Evolutionary conservation across 75 land plant genomes (phyloP).

Genomic region (Isoetes taiwanensis): DNA sequence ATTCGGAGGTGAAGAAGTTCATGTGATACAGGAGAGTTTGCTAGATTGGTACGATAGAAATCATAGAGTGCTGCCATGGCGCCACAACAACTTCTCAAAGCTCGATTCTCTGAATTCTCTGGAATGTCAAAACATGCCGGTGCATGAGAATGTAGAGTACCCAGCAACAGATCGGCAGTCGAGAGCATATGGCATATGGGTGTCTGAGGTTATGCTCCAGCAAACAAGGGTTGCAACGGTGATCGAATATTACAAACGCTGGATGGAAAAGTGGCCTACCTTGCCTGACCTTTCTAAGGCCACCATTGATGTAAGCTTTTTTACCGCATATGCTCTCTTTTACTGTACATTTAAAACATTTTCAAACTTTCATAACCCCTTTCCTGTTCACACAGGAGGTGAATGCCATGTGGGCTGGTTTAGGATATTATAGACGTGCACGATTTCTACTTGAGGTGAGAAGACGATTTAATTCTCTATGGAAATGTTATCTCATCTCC

Average conservation of each 20-base stretch:
- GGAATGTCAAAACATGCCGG: neutral
- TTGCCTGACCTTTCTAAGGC: constrained; percentile 59
- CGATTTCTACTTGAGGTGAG: constrained; percentile 84
- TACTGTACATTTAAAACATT: neutral
- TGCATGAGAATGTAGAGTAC: neutral
- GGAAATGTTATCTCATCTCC: too few relatives aligned
- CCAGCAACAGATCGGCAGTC: neutral
- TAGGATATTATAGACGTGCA: constrained; percentile 91
- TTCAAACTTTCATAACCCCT: neutral
- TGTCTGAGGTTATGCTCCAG: constrained; percentile 96
- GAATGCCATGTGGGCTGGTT: constrained; percentile 92
- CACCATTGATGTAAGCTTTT: constrained; percentile 53
- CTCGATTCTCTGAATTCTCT: neutral
- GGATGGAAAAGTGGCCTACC: constrained; percentile 92
- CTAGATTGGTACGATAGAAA: constrained; percentile 42
- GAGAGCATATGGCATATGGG: constrained; percentile 83
- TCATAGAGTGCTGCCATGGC: constrained; percentile 46
- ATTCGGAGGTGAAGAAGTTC: constrained; percentile 16
- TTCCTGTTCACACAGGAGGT: constrained; percentile 52
- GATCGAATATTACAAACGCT: constrained; percentile 59
- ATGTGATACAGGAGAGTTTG: constrained; percentile 16
- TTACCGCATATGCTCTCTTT: neutral
- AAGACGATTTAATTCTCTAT: neutral
- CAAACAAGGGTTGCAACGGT: constrained; percentile 80
- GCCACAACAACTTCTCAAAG: constrained; percentile 13